Evolutionary conservation across 2,329 filamentous ascomycete species (phyloP).

Genomic region (Colletotrichum cereale): DNA sequence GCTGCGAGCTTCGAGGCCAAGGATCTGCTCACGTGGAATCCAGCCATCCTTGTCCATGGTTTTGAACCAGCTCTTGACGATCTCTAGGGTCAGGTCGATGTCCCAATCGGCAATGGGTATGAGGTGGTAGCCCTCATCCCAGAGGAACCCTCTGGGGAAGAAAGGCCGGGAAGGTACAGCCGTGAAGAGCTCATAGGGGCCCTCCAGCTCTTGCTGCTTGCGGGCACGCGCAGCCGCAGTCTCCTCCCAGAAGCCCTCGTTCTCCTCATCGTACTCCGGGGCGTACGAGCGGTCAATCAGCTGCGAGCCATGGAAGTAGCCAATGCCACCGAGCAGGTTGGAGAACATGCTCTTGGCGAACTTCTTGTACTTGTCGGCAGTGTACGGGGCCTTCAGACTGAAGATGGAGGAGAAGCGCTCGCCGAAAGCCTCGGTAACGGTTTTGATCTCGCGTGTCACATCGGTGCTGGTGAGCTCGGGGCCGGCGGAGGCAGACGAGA

Average conservation of each 20-base stretch:
- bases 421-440: conserved; percentile 76
- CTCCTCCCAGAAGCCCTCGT: conserved; percentile 96
- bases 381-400: conserved; percentile 81
- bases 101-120: conserved; percentile 95
- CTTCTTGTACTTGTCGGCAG: conserved; percentile 75
- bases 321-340: conserved; percentile 92
- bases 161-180: conserved; percentile 93
- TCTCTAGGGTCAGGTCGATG: conserved; percentile 85
- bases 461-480: conserved; percentile 69
- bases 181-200: conserved; percentile 90
- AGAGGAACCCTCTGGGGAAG: conserved; percentile 95
- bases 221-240: conserved; percentile 82
- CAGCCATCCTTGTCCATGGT: conserved; percentile 97
- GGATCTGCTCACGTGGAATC: conserved; percentile 96
- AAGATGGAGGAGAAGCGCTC: conserved; percentile 81
- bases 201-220: conserved; percentile 77
- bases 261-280: conserved; percentile 94
- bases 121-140: conserved; percentile 98
- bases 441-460: conserved; percentile 77
- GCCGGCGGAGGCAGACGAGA: conserved; percentile 69
- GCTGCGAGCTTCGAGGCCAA: conserved; percentile 90
- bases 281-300: conserved; percentile 92
- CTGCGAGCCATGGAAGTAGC: conserved; percentile 92
- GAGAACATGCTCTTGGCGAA: conserved; percentile 95
- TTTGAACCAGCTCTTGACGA: conserved; percentile 95